Conservation (phyloP, 495 filamentous ascomycete genomes). For the Aspergillus panamensis region DNA sequence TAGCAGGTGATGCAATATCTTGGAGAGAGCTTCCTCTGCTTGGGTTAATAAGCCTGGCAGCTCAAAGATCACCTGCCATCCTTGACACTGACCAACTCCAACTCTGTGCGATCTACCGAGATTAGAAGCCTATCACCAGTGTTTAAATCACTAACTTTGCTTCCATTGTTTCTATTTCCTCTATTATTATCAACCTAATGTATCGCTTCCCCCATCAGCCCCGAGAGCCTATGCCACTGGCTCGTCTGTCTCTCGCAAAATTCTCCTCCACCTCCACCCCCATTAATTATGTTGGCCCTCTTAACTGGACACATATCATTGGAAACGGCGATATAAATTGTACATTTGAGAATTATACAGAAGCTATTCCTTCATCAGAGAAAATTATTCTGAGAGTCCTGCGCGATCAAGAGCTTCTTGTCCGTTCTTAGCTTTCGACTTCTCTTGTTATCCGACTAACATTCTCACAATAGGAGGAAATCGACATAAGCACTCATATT, state of each 20-base stretch:
- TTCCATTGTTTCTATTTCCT: not conserved
- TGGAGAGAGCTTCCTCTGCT: not conserved
- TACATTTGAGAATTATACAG: conserved; percentile 26
- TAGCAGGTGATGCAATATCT: not conserved
- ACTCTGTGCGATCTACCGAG: not conserved
- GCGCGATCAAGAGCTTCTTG: conserved; percentile 28
- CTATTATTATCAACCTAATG: conserved; percentile 11
- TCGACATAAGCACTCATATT: conserved; percentile 32
- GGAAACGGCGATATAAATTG: conserved; percentile 32
- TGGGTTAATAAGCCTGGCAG: not conserved
- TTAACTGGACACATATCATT: conserved; percentile 40
- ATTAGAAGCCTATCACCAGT: not conserved
- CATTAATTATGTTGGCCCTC: conserved; percentile 30
- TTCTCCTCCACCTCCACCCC: conserved; percentile 42
- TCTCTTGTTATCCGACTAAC: not conserved
- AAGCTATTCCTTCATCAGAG: not conserved
- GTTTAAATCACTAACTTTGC: not conserved
- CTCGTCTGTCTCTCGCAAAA: conserved; percentile 36
- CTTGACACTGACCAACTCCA: not conserved
- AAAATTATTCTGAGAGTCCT: conserved; percentile 28
- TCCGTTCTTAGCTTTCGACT: conserved; percentile 15
- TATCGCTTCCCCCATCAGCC: conserved; percentile 10
- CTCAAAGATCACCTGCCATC: not conserved
- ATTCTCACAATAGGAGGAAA: conserved; percentile 29
- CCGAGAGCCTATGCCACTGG: conserved; percentile 14